Base-by-base conservation (phyloP, 257 asterid genomes). In the Rubia yunnanensis region DNA sequence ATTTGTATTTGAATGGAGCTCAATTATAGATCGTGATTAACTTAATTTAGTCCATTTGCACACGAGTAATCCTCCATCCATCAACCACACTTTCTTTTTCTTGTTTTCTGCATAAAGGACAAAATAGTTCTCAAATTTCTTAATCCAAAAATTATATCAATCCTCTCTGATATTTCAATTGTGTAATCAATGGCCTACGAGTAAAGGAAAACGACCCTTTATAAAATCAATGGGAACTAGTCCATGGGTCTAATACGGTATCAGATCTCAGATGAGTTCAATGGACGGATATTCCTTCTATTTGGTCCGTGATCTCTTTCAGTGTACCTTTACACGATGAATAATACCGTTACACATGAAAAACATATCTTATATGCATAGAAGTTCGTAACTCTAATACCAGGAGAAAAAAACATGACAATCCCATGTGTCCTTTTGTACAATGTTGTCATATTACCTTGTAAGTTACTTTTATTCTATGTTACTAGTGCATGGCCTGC, bases 401-500 rank as follows among this genome's bases (percentile, higher is more conserved):
- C n/a, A n/a, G n/a, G n/a, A n/a, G 48, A 30, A 55, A 65, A 52
- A 36, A 3, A 15, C 35, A 60, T 35, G 72, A 66, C 26, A 8
- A 48, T 36, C 50, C 24, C 41, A 28, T 10, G 4, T 20, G 22
- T 9, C 23, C 20, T 44, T 35, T 13, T 48, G 23, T 49, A 20
- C 23, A 20, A 9, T 60, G 31, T 10, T 44, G 52, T 44, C 52
- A 44, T 44, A 14, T 44, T 44, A 4, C 20, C 52, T 44, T 44
- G 52, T 44, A 17, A 0, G 20, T 44, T 44, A 44, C 8, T 50
- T 23, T 56, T 26, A 24, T 41, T 32, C 27, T 3, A 30, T 62
- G 14, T 39, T 64, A 17, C 54, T 32, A 32, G 59, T 73, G 70
- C 22, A 52, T 44, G 78, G 74, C 78, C 78, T 63, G 74, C 64